Base-by-base conservation (phyloP, 495 filamentous ascomycete genomes). In the Penicillium tannophilum region DNA sequence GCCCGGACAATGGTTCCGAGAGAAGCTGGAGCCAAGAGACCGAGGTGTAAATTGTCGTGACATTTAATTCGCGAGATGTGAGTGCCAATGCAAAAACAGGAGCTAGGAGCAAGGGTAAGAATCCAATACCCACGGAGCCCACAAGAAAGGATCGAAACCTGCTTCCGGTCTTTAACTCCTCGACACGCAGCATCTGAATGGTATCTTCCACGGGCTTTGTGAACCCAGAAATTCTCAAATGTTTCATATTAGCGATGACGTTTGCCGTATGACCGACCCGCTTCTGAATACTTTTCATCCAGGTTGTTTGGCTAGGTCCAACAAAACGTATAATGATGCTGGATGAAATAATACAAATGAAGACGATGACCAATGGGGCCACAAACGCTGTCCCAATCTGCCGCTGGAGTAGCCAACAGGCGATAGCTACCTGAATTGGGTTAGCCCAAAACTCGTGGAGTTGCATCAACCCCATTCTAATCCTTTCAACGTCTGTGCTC, bases 211-310 rank as follows among this genome's bases (percentile, higher is more conserved):
- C 12, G n/a, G 24, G n/a, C 11, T 33, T 31, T 10, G 47, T 50
- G 4, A 50, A 24, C 12, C 47, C 47, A 9, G 47, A 28, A 4
- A 50, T 50, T 3, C 17, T 28, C n/a, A 50, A 28, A 6, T 31
- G 24, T 35, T 50, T 50, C 28, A 50, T 31, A 3, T 17, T 31
- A 7, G 4, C n/a, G n/a, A 50, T 31, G n/a, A 50, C 30, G 2
- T 50, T 31, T 31, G 47, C 47, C 2, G 47, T 50, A 26, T 31
- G 24, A 31, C 28, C 47, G 4, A 50, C 24, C 4, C 47, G 47
- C 28, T 50, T 50, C 47, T 50, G 24, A 31, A 50, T 50, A 10
- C 26, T 14, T 16, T 50, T 17, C 24, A 50, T 28, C 47, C 47
- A 50, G 17, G n/a, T 11, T 35, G 24, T 35, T 19, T 50, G 47